Evolutionary conservation across 192 early-diverging fungal genomes (phyloP).

Genomic region (Coemansia sp.): DNA sequence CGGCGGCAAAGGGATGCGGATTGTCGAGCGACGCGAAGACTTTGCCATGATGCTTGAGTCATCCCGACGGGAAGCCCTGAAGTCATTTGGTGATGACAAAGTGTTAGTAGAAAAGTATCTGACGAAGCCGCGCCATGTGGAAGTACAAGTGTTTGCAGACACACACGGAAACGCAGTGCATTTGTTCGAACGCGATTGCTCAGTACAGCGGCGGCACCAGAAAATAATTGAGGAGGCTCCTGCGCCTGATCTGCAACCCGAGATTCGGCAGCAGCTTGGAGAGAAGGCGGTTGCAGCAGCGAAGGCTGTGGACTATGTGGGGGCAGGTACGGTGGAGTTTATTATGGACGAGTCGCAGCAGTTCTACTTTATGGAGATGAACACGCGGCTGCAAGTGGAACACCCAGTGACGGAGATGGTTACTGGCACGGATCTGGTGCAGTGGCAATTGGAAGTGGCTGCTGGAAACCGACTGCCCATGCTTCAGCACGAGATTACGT

Average conservation of each 20-base stretch:
- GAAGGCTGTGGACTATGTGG: slow-evolving; percentile 89
- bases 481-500: slow-evolving; percentile 59
- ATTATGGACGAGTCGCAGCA: slow-evolving; percentile 87
- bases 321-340: slow-evolving; percentile 97
- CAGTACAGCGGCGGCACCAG: slow-evolving; percentile 92
- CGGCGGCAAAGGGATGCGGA: slow-evolving; percentile 97
- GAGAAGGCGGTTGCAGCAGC: slow-evolving; percentile 90
- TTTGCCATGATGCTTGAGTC: slow-evolving; percentile 85
- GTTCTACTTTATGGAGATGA: slow-evolving; percentile 99
- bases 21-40: slow-evolving; percentile 72
- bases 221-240: slow-evolving; percentile 97
- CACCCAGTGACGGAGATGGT: slow-evolving; percentile 98
- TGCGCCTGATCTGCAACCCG: slow-evolving; percentile 74
- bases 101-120: slow-evolving; percentile 94
- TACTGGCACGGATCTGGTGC: slow-evolving; percentile 87
- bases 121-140: slow-evolving; percentile 83
- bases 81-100: slow-evolving; percentile 87
- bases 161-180: slow-evolving; percentile 82
- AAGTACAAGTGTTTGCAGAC: slow-evolving; percentile 96
- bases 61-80: slow-evolving; percentile 80
- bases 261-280: slow-evolving; percentile 71
- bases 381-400: slow-evolving; percentile 91
- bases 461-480: slow-evolving; percentile 81
- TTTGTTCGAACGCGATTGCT: slow-evolving; percentile 95
- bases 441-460: slow-evolving; percentile 95